These are phyloP conservation scores for Pseudodiploospora longispora DNA, from an alignment of 2,329 filamentous ascomycete species.

Conservation along the genomic window DNA sequence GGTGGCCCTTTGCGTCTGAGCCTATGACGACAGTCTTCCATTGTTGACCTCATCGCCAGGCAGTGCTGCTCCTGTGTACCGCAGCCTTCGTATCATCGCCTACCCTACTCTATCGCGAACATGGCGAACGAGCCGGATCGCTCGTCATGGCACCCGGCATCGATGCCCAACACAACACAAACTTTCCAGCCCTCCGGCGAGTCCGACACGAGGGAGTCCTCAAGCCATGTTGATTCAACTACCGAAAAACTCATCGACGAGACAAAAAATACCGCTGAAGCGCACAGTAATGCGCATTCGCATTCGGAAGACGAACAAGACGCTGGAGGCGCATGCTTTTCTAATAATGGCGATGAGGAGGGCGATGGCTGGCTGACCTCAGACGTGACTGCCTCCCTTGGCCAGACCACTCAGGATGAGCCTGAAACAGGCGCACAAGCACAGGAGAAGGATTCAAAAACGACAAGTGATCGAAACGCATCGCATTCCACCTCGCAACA, in stretches of 20 bases:
- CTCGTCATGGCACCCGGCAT: constrained; percentile 33
- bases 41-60: constrained; percentile 2
- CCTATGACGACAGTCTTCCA: background rate
- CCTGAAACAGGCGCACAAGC: background rate
- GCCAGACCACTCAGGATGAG: constrained; percentile 5
- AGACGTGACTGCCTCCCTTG: constrained; percentile 10
- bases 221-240: background rate
- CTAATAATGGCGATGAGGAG: constrained; percentile 16
- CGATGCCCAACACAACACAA: constrained; percentile 27
- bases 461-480: constrained; percentile 8
- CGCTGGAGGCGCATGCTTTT: constrained; percentile 12
- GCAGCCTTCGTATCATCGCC: constrained; percentile 2
- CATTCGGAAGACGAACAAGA: constrained; percentile 6
- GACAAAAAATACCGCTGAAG: too few species aligned
- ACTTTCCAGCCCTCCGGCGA: constrained; percentile 12
- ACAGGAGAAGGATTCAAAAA: background rate
- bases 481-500: constrained; percentile 35
- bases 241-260: too few species aligned
- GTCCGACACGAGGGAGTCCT: constrained; percentile 1
- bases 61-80: constrained; percentile 1
- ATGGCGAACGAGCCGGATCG: constrained; percentile 30
- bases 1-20: background rate
- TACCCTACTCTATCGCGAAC: constrained; percentile 11
- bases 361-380: constrained; percentile 18
- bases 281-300: too few species aligned